Base-by-base conservation (phyloP, 768 basidiomycete species). In the Pisolithus orientalis region DNA sequence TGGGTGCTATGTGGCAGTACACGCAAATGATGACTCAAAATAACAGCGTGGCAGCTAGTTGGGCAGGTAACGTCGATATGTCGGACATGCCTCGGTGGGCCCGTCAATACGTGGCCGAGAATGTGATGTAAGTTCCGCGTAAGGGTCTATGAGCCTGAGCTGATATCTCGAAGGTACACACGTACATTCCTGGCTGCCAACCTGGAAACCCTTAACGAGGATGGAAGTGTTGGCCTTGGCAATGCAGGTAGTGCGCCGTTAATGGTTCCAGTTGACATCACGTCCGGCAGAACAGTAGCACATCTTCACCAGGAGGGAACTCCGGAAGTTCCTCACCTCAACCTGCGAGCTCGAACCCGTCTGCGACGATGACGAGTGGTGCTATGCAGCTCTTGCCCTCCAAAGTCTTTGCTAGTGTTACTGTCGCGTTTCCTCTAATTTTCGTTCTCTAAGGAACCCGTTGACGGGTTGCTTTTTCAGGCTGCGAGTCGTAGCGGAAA, bases 211-310 rank as follows among this genome's bases (percentile, higher is more conserved):
- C 53, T 87, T 57, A 65, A 72, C 46, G 63, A 64, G 4, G 75
- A 80, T 62, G 83, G 83, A 53, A 63, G 65, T 6, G 63, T 85
- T 62, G 72, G 83, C 68, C 69, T 84, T 52, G 69, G 70, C 62
- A 57, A 59, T 38, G 61, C 72, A 29, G 67, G 65, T 51, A 63
- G 57, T 57, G 77, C 73, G 38, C 78, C 85, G 27, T 59, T 85
- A 53, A 76, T 77, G 76, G 65, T 85, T 54, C 86, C 86, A 56
- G 65, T 72, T 51, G 84, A 87, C 62, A 69, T 86, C 57, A 68
- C 71, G 54, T 63, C 64, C 27, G 75, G 53, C 69, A 76, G 44
- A 59, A 59, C 24, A 56, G 62, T 32, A 27, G 65, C 13, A 21
- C 66, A 40, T 49, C 67, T 8, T 46, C 73, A 5, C 57, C 66